Evolutionary conservation across 2,329 filamentous ascomycete species (phyloP).

Genomic region (Zasmidium citrigriseum): DNA sequence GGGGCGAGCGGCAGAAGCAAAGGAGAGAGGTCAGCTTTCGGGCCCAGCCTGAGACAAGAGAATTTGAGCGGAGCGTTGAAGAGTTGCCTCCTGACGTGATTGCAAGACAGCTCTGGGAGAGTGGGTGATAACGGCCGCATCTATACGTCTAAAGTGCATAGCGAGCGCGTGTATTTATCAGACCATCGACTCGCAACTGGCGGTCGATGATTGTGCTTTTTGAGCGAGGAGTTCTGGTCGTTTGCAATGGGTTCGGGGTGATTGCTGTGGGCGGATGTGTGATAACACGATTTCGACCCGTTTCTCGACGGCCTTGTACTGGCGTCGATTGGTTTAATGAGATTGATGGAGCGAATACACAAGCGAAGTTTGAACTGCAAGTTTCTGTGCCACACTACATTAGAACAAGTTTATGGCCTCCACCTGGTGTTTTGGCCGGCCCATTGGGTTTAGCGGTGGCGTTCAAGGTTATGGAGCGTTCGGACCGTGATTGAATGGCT

Average conservation of each 20-base stretch:
- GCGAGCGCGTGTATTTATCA: neutral
- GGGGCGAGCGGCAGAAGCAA: constrained; percentile 2
- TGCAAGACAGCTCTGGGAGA: constrained; percentile 28
- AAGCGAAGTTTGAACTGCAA: neutral
- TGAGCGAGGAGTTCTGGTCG: constrained; percentile 11
- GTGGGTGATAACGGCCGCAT: constrained; percentile 2
- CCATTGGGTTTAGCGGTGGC: no score
- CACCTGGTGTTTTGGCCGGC: no score
- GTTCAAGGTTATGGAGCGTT: neutral
- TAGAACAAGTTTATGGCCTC: no score
- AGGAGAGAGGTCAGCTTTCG: constrained; percentile 31
- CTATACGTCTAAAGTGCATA: neutral
- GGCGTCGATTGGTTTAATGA: neutral
- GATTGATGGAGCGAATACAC: neutral
- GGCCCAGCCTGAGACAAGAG: constrained; percentile 19
- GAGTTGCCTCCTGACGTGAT: constrained; percentile 24
- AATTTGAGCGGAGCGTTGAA: constrained; percentile 17
- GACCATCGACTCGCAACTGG: constrained; percentile 6
- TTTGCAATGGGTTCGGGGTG: neutral
- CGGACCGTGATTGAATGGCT: neutral
- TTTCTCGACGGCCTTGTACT: neutral
- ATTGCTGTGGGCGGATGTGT: neutral
- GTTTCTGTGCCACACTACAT: neutral
- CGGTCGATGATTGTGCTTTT: neutral
- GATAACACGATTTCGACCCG: neutral